Evolutionary conservation across 176 grass and related monocot species (phyloP).

Genomic region (Rhynchospora tenuis): DNA sequence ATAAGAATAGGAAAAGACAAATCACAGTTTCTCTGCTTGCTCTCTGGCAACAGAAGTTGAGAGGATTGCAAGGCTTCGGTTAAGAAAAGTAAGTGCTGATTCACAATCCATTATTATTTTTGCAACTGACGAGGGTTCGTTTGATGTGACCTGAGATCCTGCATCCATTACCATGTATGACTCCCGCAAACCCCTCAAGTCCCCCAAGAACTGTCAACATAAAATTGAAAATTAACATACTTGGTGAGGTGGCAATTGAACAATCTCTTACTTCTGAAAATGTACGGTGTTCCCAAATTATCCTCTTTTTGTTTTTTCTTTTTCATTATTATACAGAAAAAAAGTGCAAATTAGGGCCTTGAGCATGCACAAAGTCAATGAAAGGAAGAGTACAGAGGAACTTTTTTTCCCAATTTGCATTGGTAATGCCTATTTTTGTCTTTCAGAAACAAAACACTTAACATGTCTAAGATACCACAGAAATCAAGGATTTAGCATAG

Average conservation of each 20-base stretch:
- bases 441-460: neutral
- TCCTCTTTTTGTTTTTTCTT: too few species aligned
- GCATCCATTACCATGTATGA: conserved; percentile 79
- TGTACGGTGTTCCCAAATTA: too few species aligned
- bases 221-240: neutral
- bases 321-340: too few species aligned
- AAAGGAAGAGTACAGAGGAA: neutral
- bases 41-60: conserved; percentile 90
- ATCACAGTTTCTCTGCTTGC: conserved; percentile 53
- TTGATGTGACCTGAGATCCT: conserved; percentile 60
- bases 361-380: neutral
- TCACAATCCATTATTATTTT: conserved; percentile 96
- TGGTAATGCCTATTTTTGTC: too few species aligned
- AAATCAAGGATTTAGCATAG: neutral
- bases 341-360: too few species aligned
- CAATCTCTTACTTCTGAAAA: neutral
- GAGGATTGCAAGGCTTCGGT: conserved; percentile 84
- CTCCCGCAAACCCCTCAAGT: conserved; percentile 80
- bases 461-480: neutral
- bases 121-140: conserved; percentile 69
- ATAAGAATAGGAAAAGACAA: neutral
- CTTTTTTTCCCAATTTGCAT: too few species aligned
- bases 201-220: conserved; percentile 67
- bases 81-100: conserved; percentile 89
- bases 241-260: neutral